Evolutionary conservation across 1,139 yeast species (phyloP), one percentile per base, ranked within the genome.

Genomic region (Debaryomyces udenii): DNA sequence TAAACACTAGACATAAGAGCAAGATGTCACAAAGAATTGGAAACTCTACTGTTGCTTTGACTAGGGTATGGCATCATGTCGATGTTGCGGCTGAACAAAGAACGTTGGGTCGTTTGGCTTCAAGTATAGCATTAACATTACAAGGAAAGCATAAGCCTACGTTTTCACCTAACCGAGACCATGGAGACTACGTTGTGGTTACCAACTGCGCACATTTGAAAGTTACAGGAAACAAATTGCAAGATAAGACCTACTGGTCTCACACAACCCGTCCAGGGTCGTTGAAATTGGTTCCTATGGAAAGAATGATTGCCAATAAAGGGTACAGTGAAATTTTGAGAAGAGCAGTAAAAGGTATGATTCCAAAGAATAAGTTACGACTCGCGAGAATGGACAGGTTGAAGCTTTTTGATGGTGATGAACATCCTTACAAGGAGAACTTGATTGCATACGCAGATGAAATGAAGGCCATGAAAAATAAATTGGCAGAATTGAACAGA

Each of bases 101-200:
- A 57, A 83, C 97, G 0, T 68, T 94, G 39, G 99, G 99, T 61
- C 84, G 99, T 57, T 66, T 94, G 44, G 99, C 99, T 2, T 76
- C 96, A 1, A 77, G 83, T 45, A 89, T 93, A 44, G 98, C 99
- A 27, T 71, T 81, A 27, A 83, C 95, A 0, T 75, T 94, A 39
- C 90, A 88, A 70, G 99, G 99, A 13, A 94, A 94, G 63, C 98
- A 93, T 68, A 93, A 93, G 70, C 99, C 99, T 6, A 80, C 90
- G 0, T 86, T 68, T 53, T 87, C 91, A 50, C 67, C 78, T 53
- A 60, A 78, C 55, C 74, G 83, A 60, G 99, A 93, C 67, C 83
- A 85, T 52, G 99, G 99, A 9, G 99, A 93, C 64, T 93, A 91
- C 57, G 97, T 93, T 13, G 98, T 93, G 13, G 97, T 93, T 2